These are phyloP conservation scores for Carnegiea gigantea DNA, from an alignment of 179 eudicot species.

Conservation along the genomic window DNA sequence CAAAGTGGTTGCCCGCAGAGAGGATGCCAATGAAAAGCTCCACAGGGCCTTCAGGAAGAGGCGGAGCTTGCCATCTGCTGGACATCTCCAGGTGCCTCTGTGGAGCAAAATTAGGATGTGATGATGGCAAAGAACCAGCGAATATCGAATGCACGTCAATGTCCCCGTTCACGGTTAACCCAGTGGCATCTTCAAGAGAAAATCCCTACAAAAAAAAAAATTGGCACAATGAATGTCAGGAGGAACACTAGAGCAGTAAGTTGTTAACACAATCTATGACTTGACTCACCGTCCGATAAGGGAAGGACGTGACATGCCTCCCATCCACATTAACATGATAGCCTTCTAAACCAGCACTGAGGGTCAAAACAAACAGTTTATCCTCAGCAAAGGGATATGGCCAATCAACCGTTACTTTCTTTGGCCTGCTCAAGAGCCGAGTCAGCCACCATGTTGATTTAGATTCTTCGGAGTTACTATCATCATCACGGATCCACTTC, in stretches of 20 bases:
- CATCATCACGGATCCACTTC: constrained; percentile 85
- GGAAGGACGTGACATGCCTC: constrained; percentile 87
- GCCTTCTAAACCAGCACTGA: constrained; percentile 91
- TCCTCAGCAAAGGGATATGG: constrained; percentile 89
- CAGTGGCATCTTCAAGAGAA: constrained; percentile 95
- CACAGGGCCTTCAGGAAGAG: constrained; percentile 59
- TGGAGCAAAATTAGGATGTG: constrained; percentile 86
- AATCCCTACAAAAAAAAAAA: constrained; percentile 57
- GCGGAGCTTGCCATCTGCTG: constrained; percentile 70
- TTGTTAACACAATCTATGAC: not conserved
- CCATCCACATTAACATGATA: constrained; percentile 91
- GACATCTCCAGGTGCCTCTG: constrained; percentile 82
- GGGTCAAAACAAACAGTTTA: constrained; percentile 80
- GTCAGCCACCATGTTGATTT: constrained; percentile 89
- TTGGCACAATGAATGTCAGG: constrained; percentile 9
- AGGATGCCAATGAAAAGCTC: constrained; percentile 89
- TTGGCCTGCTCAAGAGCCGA: constrained; percentile 71
- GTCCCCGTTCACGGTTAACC: constrained; percentile 78
- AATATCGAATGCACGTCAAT: constrained; percentile 73
- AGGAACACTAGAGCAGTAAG: not conserved
- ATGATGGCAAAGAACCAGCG: constrained; percentile 87
- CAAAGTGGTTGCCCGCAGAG: constrained; percentile 96
- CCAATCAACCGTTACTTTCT: constrained; percentile 83
- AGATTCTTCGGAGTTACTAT: constrained; percentile 54
- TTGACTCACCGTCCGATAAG: constrained; percentile 79